Evolutionary conservation across 352 stramenopile species (phyloP), one percentile per base, ranked within the genome.

Genomic region (Pythium rhizo-oryzae): DNA sequence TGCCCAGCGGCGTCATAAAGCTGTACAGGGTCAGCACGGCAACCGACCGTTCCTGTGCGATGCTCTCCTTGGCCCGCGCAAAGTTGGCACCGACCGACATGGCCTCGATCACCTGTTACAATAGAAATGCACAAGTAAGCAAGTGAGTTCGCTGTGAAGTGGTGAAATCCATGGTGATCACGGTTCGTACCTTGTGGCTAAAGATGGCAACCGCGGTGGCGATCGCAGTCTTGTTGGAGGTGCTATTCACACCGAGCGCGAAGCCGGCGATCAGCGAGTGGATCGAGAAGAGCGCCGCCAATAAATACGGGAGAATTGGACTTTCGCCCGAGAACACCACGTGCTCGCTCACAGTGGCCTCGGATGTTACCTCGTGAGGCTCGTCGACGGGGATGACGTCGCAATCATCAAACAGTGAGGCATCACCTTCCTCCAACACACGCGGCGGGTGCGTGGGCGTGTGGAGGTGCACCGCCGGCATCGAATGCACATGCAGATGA

Each of bases 211-310:
- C 67, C 15, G 81, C 80, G 19, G 81, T 89, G 16, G 82, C 82
- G 1, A 91, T 60, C 0, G 78, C 79, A 1, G 77, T 87, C 60
- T 77, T 77, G 59, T 84, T 74, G 55, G 86, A 78, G 7, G 75
- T 76, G 33, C 73, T 73, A 41, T 87, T 89, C 16, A 91, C 77
- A 37, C 81, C 80, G 15, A 91, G 65, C 25, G 80, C 81, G 44
- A 91, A 88, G 35, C 82, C 82, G 3, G 82, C 82, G 44, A 91
- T 89, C 28, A 89, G 75, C 54, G 80, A 87, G 60, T 91, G 82
- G 53, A 91, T 60, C 4, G 82, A 89, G 66, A 91, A 89, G 62
- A 91, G 74, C 39, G 76, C 76, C 19, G 82, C 80, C 51, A 91
- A 79, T 64, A 89, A 72, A 78, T 87, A 89, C 30, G 80, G 80